Base-by-base conservation (phyloP, 2,329 filamentous ascomycete genomes). In the Dactylellina drechsleri region DNA sequence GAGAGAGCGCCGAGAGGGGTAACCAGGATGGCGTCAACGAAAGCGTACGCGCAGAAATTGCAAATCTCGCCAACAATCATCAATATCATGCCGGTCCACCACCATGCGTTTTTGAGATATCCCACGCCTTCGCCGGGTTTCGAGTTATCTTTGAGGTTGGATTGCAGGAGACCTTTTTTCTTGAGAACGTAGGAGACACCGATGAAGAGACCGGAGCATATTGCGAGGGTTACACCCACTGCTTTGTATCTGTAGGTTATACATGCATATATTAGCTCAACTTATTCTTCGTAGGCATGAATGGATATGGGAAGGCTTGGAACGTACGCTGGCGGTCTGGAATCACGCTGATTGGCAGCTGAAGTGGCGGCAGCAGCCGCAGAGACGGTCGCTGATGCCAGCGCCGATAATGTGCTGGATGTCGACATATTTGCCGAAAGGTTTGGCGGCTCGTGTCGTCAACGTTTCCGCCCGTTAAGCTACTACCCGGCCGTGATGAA, bases 21-120 rank as follows among this genome's bases (percentile, higher is more conserved):
- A 65, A 98, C 94, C 77, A 98, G 85, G 79, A 98, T 97, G 75
- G 94, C 94, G 82, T 98, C 95, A 77, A 95, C 95, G 80, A 98
- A 98, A 67, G 93, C 92, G 81, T 98, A 98, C 64, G 95, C 95
- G 81, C 94, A 92, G 81, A 98, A 96, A 83, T 99, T 99, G 87
- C 92, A 96, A 67, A 97, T 88, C 83, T 99, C 95, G 78, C 95
- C 95, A 50, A 98, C 80, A 79, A 98, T 97, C 95, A 99, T 98
- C 72, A 98, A 86, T 0, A 85, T 93, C 95, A 99, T 98, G 79
- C 95, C 95, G 0, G 85, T 82, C 95, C 95, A 99, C 95, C 95
- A 99, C 84, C 87, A 97, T 18, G 85, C 85, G 80, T 98, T 98
- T 84, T 96, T 97, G 79, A 99, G 88, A 82, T 98, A 99, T 76